phyloP scores from a whole-genome alignment of 306 rosid genomes.

The Vicia villosa region DNA sequence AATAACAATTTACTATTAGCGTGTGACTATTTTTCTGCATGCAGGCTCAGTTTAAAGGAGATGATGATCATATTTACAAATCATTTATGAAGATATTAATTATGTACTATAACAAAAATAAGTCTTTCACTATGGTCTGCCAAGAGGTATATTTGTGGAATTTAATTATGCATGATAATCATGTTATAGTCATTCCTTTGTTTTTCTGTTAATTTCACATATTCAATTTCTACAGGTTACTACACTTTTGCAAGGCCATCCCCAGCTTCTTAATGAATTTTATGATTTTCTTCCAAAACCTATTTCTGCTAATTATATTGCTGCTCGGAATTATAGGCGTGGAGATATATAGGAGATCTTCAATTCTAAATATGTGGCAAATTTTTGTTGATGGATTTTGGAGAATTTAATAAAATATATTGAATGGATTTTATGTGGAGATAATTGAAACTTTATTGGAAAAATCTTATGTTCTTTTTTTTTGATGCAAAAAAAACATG shows the following conservation, averaged over 20 bases:
- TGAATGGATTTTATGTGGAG: too few species aligned
- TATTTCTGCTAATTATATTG: constrained; percentile 22
- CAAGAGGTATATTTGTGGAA: background rate
- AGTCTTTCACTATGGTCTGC: background rate
- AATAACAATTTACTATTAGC: background rate
- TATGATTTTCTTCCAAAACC: constrained; percentile 86
- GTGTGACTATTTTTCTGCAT: background rate
- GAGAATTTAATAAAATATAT: too few species aligned
- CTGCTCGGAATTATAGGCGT: too few species aligned
- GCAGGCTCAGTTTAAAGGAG: background rate
- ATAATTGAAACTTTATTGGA: too few species aligned
- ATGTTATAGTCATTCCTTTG: background rate
- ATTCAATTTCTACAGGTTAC: constrained; percentile 68
- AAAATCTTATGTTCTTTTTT: too few species aligned
- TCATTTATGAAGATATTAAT: background rate
- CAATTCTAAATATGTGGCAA: too few species aligned
- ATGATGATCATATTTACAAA: background rate
- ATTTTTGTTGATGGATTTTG: too few species aligned
- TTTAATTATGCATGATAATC: background rate
- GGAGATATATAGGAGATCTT: too few species aligned
- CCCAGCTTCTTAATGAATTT: constrained; percentile 75
- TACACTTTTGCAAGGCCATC: constrained; percentile 73
- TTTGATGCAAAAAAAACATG: too few species aligned
- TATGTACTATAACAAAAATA: background rate
- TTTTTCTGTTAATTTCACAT: too few species aligned